phyloP scores from a whole-genome alignment of 78 protist genomes.

The Chrysochromulina tobinii region DNA sequence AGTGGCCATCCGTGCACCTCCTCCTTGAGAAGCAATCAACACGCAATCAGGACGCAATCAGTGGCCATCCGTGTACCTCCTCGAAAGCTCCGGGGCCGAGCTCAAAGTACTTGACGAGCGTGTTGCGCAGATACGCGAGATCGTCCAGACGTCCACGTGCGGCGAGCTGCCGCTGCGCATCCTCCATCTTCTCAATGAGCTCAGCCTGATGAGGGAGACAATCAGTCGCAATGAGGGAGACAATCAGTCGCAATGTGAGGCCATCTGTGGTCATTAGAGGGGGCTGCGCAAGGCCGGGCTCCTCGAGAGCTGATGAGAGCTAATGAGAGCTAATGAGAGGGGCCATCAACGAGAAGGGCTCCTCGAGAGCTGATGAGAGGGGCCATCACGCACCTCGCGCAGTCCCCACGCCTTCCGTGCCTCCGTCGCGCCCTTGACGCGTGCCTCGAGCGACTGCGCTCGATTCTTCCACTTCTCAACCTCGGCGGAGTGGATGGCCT shows the following conservation, averaged over 20 bases:
- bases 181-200: background rate
- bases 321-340: no score
- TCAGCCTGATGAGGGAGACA: background rate
- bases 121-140: background rate
- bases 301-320: no score
- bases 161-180: background rate
- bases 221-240: no score
- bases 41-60: no score
- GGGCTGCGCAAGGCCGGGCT: no score
- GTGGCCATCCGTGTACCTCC: background rate
- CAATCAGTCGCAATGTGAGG: no score
- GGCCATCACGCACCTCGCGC: background rate
- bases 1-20: no score
- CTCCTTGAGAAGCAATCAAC: no score
- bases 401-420: background rate
- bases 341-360: no score
- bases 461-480: background rate
- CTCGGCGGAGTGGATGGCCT: background rate
- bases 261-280: no score
- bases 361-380: no score
- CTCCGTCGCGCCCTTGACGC: background rate
- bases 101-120: background rate
- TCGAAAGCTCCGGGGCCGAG: background rate
- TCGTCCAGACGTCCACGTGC: background rate
- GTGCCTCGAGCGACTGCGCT: background rate